These are phyloP conservation scores for Boletus tomentosulus DNA, from an alignment of 768 basidiomycete genomes.

Conservation along the genomic window DNA sequence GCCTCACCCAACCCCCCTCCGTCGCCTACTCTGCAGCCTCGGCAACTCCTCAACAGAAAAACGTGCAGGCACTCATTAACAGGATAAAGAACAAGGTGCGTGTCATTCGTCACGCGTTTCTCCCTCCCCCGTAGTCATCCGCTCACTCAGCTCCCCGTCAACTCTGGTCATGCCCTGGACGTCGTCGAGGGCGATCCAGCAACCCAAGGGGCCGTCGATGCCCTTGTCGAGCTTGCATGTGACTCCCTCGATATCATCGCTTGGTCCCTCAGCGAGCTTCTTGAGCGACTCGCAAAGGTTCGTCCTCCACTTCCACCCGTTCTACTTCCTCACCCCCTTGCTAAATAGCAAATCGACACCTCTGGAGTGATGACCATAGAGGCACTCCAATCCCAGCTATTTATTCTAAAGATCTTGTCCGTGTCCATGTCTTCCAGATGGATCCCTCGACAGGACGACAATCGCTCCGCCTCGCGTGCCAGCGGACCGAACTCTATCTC, in stretches of 20 bases:
- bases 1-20: constrained; percentile 31
- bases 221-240: constrained; percentile 73
- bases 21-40: constrained; percentile 35
- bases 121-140: neutral
- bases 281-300: constrained; percentile 79
- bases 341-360: constrained; percentile 48
- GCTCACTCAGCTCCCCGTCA: constrained; percentile 65
- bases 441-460: constrained; percentile 43
- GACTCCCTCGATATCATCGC: constrained; percentile 80
- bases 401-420: constrained; percentile 76
- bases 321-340: constrained; percentile 10
- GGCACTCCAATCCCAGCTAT: constrained; percentile 81
- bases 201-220: constrained; percentile 70
- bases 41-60: constrained; percentile 72
- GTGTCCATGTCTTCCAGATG: constrained; percentile 77
- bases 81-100: constrained; percentile 77
- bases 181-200: constrained; percentile 73
- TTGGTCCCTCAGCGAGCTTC: constrained; percentile 68
- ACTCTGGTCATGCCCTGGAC: constrained; percentile 73
- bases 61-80: constrained; percentile 74
- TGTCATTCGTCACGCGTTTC: constrained; percentile 2
- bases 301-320: constrained; percentile 11
- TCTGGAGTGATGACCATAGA: constrained; percentile 57
- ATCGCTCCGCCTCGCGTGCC: constrained; percentile 40
- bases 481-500: constrained; percentile 36